Base-by-base conservation (phyloP, 805 yeast genomes). In the Schwanniomyces pseudopolymorphus region DNA sequence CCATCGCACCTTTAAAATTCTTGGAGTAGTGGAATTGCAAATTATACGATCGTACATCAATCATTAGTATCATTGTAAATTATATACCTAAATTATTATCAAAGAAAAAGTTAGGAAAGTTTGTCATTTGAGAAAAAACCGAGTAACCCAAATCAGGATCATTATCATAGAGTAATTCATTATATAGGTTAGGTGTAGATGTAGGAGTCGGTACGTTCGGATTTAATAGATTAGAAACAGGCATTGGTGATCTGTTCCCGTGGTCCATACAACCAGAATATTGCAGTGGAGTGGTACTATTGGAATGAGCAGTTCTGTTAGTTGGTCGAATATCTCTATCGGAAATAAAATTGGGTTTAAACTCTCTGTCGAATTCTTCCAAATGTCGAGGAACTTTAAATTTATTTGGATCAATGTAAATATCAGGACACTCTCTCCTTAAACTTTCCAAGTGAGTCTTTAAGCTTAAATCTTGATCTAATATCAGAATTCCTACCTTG, bases 101-200 rank as follows among this genome's bases (percentile, higher is more conserved):
- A 41, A 58, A 67, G 51, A 70, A 70, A 45, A 63, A 64, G 49
- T 70, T 70, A n/a, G 74, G 74, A 43, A 63, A 49, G 35, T 37
- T 28, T 11, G 25, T 37, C 28, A 43, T 37, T 17, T 43, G 40
- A 3, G 45, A 43, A 19, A 31, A 16, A 9, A 31, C 35, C 20
- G 20, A 31, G 20, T 31, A 31, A 5, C 35, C 35, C 11, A 31
- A 7, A 10, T 31, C 35, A 14, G 35, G 35, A 16, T 31, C 19
- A 16, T 31, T 31, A 11, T 14, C 35, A 31, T 16, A 16, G 10
- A 31, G 20, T 3, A 31, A 14, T 31, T 31, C 35, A 16, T 31
- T 31, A 31, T 31, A 31, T 31, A 31, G 4, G 8, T 31, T 16
- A 14, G 35, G 35, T 10, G 19, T 16, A 31, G 35, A 31, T 7